Percentiles rank a stretch among this genome's conserved stretches.
Conservation (phyloP, 2,329 filamentous ascomycete species). For the Calonectria ilicicola region DNA sequence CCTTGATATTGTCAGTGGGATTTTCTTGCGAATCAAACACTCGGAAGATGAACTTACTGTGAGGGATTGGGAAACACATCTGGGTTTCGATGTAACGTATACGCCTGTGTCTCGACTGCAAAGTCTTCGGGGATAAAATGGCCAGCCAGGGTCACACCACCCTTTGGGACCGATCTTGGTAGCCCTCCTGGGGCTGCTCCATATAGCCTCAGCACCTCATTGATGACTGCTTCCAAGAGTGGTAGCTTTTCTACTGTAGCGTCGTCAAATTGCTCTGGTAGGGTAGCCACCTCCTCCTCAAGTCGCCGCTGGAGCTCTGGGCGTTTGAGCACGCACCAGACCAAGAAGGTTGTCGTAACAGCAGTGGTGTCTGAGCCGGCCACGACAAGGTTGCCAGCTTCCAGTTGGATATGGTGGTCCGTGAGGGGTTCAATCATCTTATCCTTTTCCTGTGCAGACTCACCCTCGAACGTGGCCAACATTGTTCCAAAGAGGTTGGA, state of each 20-base stretch:
- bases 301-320: slow-evolving; percentile 5
- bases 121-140: slow-evolving; percentile 5
- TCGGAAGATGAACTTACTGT: background rate
- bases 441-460: background rate
- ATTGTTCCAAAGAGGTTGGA: slow-evolving; percentile 12
- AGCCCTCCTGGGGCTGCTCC: slow-evolving; percentile 28
- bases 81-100: slow-evolving; percentile 17
- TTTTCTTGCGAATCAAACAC: accelerated
- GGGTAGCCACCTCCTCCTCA: slow-evolving; percentile 8
- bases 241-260: slow-evolving; percentile 3
- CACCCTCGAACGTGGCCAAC: background rate
- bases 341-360: slow-evolving; percentile 24
- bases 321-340: slow-evolving; percentile 25
- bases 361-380: slow-evolving; percentile 29
- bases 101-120: slow-evolving; percentile 26
- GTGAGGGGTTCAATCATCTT: slow-evolving; percentile 1
- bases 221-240: slow-evolving; percentile 22
- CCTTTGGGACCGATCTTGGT: slow-evolving; percentile 14
- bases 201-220: slow-evolving; percentile 29
- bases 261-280: slow-evolving; percentile 7
- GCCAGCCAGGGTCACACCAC: background rate
- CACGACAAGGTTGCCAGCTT: slow-evolving; percentile 21
- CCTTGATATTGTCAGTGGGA: background rate
- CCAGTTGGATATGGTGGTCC: slow-evolving; percentile 1
- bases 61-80: slow-evolving; percentile 1